phyloP scores from a whole-genome alignment of 1,139 yeast genomes.

The Sugiyamaella japonica region DNA sequence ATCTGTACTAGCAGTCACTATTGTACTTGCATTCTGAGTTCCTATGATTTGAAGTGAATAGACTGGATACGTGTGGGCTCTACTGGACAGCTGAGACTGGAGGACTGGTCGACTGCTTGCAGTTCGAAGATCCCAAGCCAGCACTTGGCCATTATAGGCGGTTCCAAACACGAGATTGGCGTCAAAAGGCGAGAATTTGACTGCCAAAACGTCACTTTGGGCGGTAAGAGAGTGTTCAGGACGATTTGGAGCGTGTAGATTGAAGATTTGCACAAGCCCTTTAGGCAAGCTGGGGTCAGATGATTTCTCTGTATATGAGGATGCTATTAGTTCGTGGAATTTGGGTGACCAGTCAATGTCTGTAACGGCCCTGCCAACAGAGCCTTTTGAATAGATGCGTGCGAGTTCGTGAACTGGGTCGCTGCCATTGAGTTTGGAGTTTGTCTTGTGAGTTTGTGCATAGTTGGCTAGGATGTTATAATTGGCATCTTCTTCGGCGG shows the following conservation, averaged over 20 bases:
- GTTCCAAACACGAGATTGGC: conserved; percentile 47
- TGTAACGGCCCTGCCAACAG: conserved; percentile 41
- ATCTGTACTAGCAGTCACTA: conserved; percentile 49
- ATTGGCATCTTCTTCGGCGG: conserved; percentile 39
- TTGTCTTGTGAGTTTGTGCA: conserved; percentile 20
- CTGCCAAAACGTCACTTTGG: conserved; percentile 46
- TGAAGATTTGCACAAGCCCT: conserved; percentile 45
- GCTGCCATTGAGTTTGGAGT: conserved; percentile 16
- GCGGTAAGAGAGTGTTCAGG: conserved; percentile 56
- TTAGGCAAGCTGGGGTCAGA: conserved; percentile 33
- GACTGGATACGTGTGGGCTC: conserved; percentile 48
- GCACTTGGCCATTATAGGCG: conserved; percentile 51
- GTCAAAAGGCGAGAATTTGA: conserved; percentile 44
- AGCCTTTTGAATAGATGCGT: conserved; percentile 32
- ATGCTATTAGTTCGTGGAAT: conserved; percentile 47
- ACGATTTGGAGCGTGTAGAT: conserved; percentile 42
- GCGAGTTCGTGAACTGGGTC: conserved; percentile 27
- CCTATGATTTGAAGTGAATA: conserved; percentile 43
- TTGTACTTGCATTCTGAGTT: conserved; percentile 38
- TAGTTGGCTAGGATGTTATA: conserved; percentile 43
- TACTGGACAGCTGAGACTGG: conserved; percentile 39
- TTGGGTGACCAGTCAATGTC: conserved; percentile 48
- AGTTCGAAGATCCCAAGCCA: conserved; percentile 48
- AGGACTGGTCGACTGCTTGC: conserved; percentile 35
- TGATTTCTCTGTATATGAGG: conserved; percentile 38